Conservation (phyloP, 352 stramenopile genomes). For the Pythium aphanidermatum region DNA sequence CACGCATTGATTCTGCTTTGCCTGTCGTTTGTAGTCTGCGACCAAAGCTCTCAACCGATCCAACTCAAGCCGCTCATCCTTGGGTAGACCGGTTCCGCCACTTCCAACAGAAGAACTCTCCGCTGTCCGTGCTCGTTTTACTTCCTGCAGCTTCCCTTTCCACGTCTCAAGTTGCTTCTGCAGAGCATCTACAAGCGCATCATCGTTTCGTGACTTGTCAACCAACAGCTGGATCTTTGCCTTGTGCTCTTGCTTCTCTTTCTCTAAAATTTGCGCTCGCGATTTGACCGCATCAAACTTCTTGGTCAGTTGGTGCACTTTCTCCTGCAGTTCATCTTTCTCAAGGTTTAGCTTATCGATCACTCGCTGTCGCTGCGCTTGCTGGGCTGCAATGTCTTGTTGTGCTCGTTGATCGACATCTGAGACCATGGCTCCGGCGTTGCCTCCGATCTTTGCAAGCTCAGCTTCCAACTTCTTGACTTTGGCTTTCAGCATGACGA, state of each 20-base stretch:
- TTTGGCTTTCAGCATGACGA: conserved; percentile 79
- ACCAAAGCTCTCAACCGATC: conserved; percentile 36
- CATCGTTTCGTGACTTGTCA: conserved; percentile 77
- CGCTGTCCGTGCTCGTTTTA: conserved; percentile 60
- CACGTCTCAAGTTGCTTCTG: conserved; percentile 62
- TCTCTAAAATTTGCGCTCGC: conserved; percentile 61
- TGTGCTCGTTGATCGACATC: conserved; percentile 65
- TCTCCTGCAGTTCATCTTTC: conserved; percentile 47
- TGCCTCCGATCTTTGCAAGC: conserved; percentile 11
- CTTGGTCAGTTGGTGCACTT: conserved; percentile 48
- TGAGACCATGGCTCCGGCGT: not conserved
- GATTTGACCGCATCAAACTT: conserved; percentile 64
- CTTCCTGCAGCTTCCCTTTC: conserved; percentile 46
- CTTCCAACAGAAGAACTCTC: conserved; percentile 24
- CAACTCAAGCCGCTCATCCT: conserved; percentile 42
- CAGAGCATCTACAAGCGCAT: conserved; percentile 69
- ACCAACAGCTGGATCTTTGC: conserved; percentile 63
- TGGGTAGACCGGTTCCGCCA: conserved; percentile 11
- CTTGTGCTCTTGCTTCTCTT: conserved; percentile 62
- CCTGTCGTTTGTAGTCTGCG: conserved; percentile 28
- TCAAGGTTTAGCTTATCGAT: conserved; percentile 57
- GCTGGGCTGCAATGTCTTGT: conserved; percentile 46
- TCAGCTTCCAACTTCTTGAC: conserved; percentile 66
- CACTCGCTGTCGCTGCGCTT: conserved; percentile 50
- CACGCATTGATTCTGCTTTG: not conserved